These are phyloP conservation scores for Yarrowia sp. DNA, from an alignment of 805 yeast species.

Conservation along the genomic window DNA sequence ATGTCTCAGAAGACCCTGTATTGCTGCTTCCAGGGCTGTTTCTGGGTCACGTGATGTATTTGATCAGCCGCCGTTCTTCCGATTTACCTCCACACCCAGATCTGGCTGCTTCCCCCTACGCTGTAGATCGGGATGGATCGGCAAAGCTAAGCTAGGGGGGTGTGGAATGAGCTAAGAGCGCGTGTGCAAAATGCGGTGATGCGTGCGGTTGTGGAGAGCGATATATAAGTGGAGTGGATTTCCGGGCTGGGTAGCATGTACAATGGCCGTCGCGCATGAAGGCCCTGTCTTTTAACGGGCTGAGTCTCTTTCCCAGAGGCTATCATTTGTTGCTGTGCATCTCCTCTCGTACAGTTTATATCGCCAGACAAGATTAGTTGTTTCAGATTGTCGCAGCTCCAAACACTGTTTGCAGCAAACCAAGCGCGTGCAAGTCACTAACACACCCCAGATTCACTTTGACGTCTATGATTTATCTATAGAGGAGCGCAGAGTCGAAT, in stretches of 20 bases:
- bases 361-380: conserved; percentile 21
- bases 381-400: conserved; percentile 14
- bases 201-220: too few species aligned
- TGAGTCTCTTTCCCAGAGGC: too few species aligned
- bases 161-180: conserved; percentile 29
- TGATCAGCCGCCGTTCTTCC: too few species aligned
- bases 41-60: too few species aligned
- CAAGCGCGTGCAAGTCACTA: background rate
- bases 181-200: background rate
- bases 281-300: too few species aligned
- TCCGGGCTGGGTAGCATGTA: too few species aligned
- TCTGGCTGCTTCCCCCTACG: conserved; percentile 32
- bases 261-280: too few species aligned
- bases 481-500: background rate
- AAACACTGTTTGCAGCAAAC: conserved; percentile 1
- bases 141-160: conserved; percentile 27
- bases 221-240: too few species aligned
- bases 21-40: background rate
- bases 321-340: too few species aligned
- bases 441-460: background rate
- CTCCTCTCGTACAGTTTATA: background rate
- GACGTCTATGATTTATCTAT: background rate
- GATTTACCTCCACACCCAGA: background rate
- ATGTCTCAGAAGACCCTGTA: conserved; percentile 18
- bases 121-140: conserved; percentile 37